Evolutionary conservation across 2,329 filamentous ascomycete species (phyloP).

Genomic region (Periconia digitata): DNA sequence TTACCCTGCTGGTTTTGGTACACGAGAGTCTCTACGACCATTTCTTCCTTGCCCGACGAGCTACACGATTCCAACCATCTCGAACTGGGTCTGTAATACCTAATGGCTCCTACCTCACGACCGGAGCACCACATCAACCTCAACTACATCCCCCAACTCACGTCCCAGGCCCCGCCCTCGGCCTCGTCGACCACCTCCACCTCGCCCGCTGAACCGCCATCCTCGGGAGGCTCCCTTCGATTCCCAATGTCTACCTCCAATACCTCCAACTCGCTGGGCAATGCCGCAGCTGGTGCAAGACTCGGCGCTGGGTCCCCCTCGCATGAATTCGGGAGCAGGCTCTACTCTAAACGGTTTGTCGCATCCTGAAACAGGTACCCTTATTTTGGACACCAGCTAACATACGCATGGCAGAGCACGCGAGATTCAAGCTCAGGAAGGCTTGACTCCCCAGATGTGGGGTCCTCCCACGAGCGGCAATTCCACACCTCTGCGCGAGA

Average conservation of each 20-base stretch:
- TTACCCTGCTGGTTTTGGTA: conserved; percentile 45
- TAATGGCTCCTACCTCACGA: conserved; percentile 84
- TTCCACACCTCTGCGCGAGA: conserved; percentile 93
- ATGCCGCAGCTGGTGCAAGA: conserved; percentile 60
- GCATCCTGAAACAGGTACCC: conserved; percentile 31
- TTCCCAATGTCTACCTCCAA: conserved; percentile 72
- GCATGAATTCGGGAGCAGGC: conserved; percentile 76
- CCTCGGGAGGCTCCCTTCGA: conserved; percentile 62
- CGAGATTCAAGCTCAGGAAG: conserved; percentile 97
- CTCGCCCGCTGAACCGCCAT: conserved; percentile 74
- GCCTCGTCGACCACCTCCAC: conserved; percentile 78
- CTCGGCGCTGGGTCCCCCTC: conserved; percentile 95
- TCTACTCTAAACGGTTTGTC: conserved; percentile 90
- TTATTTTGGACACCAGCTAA: conserved; percentile 28
- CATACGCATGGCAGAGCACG: conserved; percentile 65
- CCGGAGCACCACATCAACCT: conserved; percentile 81
- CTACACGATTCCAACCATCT: conserved; percentile 23
- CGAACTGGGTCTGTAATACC: conserved; percentile 64
- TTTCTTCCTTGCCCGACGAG: conserved; percentile 20
- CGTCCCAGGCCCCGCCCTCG: conserved; percentile 69
- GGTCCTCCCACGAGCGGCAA: conserved; percentile 95
- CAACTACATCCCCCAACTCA: conserved; percentile 73
- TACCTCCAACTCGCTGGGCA: conserved; percentile 56
- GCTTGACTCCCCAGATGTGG: conserved; percentile 75
- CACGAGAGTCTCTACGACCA: conserved; percentile 34